Percentiles rank a stretch among this genome's conserved stretches.
Evolutionary conservation across 306 rosid genomes (phyloP).

Genomic region (Dalbergia oliveri): DNA sequence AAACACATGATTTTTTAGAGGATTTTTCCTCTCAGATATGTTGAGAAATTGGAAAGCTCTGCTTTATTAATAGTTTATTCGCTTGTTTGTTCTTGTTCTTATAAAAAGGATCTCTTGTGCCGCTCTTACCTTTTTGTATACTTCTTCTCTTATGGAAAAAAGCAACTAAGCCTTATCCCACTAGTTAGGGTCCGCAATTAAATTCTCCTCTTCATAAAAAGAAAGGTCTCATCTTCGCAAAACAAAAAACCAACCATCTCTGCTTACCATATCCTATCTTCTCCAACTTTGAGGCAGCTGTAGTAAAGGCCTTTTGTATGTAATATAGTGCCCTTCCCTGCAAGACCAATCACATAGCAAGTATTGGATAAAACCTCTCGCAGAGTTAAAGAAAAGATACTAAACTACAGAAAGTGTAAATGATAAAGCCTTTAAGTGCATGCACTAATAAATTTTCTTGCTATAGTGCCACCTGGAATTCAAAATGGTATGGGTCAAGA

Average conservation of each 20-base stretch:
- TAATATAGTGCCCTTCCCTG: constrained; percentile 89
- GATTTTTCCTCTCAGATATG: too few relatives aligned
- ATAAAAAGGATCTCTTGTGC: too few relatives aligned
- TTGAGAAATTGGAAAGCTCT: too few relatives aligned
- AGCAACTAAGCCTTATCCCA: too few relatives aligned
- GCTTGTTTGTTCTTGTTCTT: too few relatives aligned
- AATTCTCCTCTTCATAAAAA: too few relatives aligned
- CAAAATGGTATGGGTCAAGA: background rate
- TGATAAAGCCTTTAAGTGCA: background rate
- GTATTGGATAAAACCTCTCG: constrained; percentile 37
- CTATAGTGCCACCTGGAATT: background rate
- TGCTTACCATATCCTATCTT: constrained; percentile 84
- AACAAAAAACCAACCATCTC: background rate
- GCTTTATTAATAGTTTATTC: too few relatives aligned
- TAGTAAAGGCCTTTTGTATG: constrained; percentile 85
- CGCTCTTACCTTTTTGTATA: too few relatives aligned
- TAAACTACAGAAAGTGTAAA: background rate
- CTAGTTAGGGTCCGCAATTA: too few relatives aligned
- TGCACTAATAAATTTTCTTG: background rate
- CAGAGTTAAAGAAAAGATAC: background rate
- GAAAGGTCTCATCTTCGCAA: background rate
- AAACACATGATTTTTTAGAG: too few relatives aligned
- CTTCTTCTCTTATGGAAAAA: too few relatives aligned
- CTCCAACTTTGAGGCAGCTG: constrained; percentile 93
- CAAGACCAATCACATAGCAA: constrained; percentile 48